Conservation (phyloP, 805 yeast genomes). For the Ogataea dorogensis region DNA sequence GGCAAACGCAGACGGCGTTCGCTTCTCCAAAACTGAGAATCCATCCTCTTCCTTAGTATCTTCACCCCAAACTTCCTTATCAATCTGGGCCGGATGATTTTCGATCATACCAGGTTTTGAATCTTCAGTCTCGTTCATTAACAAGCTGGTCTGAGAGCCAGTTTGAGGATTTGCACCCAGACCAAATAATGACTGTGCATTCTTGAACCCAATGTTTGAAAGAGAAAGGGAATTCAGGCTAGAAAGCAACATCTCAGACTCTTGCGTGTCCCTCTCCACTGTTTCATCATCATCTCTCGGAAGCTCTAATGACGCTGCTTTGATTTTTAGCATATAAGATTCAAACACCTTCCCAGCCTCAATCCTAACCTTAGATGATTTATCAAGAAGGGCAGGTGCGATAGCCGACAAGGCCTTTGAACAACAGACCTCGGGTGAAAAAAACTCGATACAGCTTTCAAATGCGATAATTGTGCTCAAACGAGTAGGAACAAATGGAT, state of each 20-base stretch:
- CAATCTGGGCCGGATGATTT: no score
- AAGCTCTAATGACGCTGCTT: slow-evolving; percentile 42
- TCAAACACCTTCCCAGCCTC: slow-evolving; percentile 73
- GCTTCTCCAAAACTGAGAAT: no score
- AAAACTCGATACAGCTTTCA: slow-evolving; percentile 58
- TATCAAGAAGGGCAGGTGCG: slow-evolving; percentile 80
- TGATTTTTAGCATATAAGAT: slow-evolving; percentile 54
- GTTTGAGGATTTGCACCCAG: slow-evolving; percentile 17
- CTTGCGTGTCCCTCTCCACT: slow-evolving; percentile 22
- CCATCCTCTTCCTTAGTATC: no score
- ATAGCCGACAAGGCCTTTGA: slow-evolving; percentile 79
- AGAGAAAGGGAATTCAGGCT: slow-evolving; percentile 24
- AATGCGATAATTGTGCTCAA: slow-evolving; percentile 76
- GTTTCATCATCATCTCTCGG: slow-evolving; percentile 29
- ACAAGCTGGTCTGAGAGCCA: slow-evolving; percentile 19
- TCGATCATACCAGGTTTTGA: no score
- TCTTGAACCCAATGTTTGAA: slow-evolving; percentile 22
- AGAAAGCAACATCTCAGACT: slow-evolving; percentile 15
- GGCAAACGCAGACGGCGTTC: no score
- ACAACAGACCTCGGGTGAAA: slow-evolving; percentile 73
- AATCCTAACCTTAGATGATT: slow-evolving; percentile 61
- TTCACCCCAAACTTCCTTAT: not conserved
- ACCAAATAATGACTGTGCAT: slow-evolving; percentile 19
- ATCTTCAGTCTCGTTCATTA: slow-evolving; percentile 19
- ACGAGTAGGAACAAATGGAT: slow-evolving; percentile 72